These are phyloP conservation scores for Fusarium udum DNA, from an alignment of 2,329 filamentous ascomycete genomes.

Conservation along the genomic window DNA sequence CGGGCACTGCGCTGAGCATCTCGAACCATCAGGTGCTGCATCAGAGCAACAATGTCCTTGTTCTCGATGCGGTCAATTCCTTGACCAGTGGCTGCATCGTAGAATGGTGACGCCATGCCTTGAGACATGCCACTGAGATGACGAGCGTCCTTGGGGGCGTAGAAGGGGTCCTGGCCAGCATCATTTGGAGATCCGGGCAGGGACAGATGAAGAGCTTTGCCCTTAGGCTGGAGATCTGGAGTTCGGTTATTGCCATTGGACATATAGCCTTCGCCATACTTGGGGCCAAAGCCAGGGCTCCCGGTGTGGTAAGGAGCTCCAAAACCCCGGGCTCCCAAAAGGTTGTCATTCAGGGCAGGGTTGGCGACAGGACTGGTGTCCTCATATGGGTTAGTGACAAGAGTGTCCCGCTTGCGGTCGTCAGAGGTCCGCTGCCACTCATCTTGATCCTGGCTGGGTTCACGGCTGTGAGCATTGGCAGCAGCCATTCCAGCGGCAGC, in stretches of 20 bases:
- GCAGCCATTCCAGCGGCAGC: conserved; percentile 56
- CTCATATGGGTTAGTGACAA: conserved; percentile 74
- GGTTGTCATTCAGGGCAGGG: conserved; percentile 60
- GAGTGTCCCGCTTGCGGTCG: conserved; percentile 71
- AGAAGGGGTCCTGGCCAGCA: conserved; percentile 72
- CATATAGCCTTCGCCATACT: conserved; percentile 89
- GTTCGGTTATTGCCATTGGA: conserved; percentile 73
- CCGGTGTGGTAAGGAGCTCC: conserved; percentile 60
- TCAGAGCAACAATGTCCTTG: conserved; percentile 94
- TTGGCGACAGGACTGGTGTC: conserved; percentile 70
- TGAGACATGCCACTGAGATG: conserved; percentile 91
- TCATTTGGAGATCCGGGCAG: conserved; percentile 63
- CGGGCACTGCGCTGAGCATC: conserved; percentile 96
- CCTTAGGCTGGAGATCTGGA: conserved; percentile 62
- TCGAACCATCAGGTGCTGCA: conserved; percentile 98
- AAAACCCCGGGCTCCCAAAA: conserved; percentile 56
- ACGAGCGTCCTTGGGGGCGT: conserved; percentile 63
- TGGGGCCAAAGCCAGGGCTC: conserved; percentile 67
- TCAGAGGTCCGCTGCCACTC: conserved; percentile 72
- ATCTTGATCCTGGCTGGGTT: conserved; percentile 66
- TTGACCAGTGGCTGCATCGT: conserved; percentile 86
- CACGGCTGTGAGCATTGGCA: conserved; percentile 57
- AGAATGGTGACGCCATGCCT: conserved; percentile 87
- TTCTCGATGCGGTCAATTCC: conserved; percentile 94
- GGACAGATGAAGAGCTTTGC: conserved; percentile 59